These are phyloP conservation scores for Malus hybrid DNA, from an alignment of 331 rosid species.

Conservation along the genomic window DNA sequence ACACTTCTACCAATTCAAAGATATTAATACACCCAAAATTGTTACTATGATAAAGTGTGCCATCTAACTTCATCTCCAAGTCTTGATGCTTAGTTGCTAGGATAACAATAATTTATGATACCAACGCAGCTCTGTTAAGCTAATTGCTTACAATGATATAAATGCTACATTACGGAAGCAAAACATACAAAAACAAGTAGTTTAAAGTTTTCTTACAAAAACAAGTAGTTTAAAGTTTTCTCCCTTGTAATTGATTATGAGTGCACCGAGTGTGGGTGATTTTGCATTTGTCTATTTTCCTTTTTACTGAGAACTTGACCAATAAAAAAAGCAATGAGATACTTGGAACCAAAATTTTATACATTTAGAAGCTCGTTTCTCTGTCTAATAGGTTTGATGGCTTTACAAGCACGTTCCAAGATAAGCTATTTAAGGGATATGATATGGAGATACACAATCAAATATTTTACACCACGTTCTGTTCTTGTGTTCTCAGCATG, in stretches of 20 bases:
- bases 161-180: background rate
- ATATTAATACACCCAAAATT: background rate
- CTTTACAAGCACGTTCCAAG: conserved; percentile 97
- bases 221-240: too few species aligned
- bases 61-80: background rate
- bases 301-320: background rate
- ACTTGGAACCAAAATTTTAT: background rate
- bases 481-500: conserved; percentile 90
- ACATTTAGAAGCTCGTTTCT: conserved; percentile 5
- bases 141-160: background rate
- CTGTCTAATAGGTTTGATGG: conserved; percentile 73
- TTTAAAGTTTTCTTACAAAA: background rate
- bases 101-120: background rate
- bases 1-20: background rate
- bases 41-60: background rate
- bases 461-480: conserved; percentile 82
- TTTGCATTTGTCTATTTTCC: background rate
- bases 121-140: background rate
- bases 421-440: conserved; percentile 89
- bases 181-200: background rate
- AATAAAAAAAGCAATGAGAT: too few species aligned
- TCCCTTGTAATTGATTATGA: background rate
- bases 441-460: conserved; percentile 98
- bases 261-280: background rate
- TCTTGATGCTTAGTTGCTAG: conserved; percentile 2